phyloP scores from a whole-genome alignment of 2,329 filamentous ascomycete species.

The Colletotrichum tropicicola region DNA sequence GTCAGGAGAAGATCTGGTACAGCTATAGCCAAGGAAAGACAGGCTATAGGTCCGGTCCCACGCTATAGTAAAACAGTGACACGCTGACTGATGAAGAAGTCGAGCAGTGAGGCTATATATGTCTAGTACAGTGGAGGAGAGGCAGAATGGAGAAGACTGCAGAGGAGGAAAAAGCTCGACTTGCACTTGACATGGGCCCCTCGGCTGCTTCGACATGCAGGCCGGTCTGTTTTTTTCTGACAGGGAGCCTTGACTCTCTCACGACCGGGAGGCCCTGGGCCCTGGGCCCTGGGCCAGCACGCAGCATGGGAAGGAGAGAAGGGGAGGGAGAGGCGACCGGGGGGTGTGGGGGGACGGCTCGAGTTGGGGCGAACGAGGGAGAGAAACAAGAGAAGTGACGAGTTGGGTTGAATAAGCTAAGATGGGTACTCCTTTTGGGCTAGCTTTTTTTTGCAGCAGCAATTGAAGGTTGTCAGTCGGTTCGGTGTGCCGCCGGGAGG shows the following conservation, averaged over 20 bases:
- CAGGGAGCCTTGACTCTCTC: slow-evolving; percentile 29
- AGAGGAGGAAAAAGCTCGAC: slow-evolving; percentile 27
- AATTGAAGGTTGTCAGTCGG: background rate
- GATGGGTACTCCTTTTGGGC: background rate
- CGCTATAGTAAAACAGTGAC: slow-evolving; percentile 25
- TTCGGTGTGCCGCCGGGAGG: background rate
- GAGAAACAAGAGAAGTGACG: slow-evolving; percentile 14
- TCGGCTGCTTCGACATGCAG: slow-evolving; percentile 24
- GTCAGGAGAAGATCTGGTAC: slow-evolving; percentile 30
- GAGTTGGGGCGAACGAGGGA: slow-evolving; percentile 28
- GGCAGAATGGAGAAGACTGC: slow-evolving; percentile 21
- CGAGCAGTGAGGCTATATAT: slow-evolving; percentile 35
- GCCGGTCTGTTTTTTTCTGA: slow-evolving; percentile 28
- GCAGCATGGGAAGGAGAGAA: slow-evolving; percentile 40
- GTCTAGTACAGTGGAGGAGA: slow-evolving; percentile 28
- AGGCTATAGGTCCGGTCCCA: slow-evolving; percentile 28
- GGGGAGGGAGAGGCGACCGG: slow-evolving; percentile 31
- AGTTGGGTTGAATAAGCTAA: slow-evolving; percentile 1
- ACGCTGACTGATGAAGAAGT: slow-evolving; percentile 21
- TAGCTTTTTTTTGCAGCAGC: background rate
- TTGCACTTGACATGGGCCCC: slow-evolving; percentile 16
- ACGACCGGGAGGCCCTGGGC: slow-evolving; percentile 22
- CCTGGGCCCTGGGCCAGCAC: slow-evolving; percentile 19
- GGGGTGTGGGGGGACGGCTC: slow-evolving; percentile 21
- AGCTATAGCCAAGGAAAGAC: slow-evolving; percentile 31